Base-by-base conservation (phyloP, 2,329 filamentous ascomycete species). In the Plectosphaerella sp. region DNA sequence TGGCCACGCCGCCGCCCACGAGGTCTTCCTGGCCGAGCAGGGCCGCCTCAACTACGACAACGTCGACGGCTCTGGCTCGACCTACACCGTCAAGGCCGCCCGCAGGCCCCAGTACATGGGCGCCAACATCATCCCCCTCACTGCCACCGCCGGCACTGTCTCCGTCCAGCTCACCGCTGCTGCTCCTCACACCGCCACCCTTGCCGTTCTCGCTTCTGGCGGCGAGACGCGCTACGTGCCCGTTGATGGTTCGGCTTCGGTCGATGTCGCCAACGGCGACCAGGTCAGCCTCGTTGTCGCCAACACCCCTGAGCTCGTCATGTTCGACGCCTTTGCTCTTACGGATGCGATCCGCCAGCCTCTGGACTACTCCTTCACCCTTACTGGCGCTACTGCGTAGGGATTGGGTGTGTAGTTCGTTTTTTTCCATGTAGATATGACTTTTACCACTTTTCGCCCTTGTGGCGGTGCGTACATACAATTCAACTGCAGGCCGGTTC, bases 81-180 rank as follows among this genome's bases (percentile, higher is more conserved):
- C 61, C 4, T 79, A 75, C 58, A 68, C 61, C n/a, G 72, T 75
- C 54, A 75, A 73, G 52, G 43, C 67, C 0, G 68, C 65, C 12
- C 65, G 75, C 3, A 62, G 64, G 15, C 76, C 76, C 18, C 64
- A 66, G 24, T 79, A 79, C 61, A 74, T 79, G 73, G 76, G 76
- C 1, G 68, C 75, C 48, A 78, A 73, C 60, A 78, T 78, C 55
- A 69, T 74, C 42, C 74, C 74, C 1, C 64, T 78, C 10, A 69
- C 67, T 12, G 66, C 60, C 1, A 64, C 66, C 0, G 66, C 67
- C 0, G 57, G 62, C n/a, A 61, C 60, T 16, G 61, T 71, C 0
- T 55, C 56, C 6, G 66, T 70, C 33, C 65, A 62, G 47, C 61
- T 76, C n/a, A 62, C 67, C 5, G 63, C 70, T 0, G 55, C 58